These are phyloP conservation scores for Lepiota brunneoincarnata DNA, from an alignment of 768 basidiomycete genomes.

Conservation along the genomic window DNA sequence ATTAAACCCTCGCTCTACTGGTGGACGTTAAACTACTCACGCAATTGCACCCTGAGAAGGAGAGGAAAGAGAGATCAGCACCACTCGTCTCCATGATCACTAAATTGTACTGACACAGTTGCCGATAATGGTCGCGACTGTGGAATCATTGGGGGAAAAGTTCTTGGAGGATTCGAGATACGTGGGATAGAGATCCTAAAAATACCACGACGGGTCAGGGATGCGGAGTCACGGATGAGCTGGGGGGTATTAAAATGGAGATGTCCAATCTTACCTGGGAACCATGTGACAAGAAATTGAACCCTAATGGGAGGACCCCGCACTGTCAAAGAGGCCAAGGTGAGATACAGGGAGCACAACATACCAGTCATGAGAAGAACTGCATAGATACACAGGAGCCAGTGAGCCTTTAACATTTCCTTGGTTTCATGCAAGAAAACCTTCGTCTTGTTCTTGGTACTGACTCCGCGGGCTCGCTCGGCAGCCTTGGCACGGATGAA, in stretches of 20 bases:
- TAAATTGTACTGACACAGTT: slow-evolving; percentile 45
- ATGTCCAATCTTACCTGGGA: slow-evolving; percentile 44
- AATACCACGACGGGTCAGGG: slow-evolving; percentile 3
- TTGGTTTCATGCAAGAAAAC: slow-evolving; percentile 72
- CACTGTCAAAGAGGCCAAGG: not conserved
- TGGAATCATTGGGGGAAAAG: slow-evolving; percentile 55
- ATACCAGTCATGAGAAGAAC: slow-evolving; percentile 74
- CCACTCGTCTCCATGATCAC: not conserved
- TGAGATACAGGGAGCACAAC: slow-evolving; percentile 13
- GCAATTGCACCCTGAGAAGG: slow-evolving; percentile 34
- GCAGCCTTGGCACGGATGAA: slow-evolving; percentile 66
- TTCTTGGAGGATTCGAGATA: slow-evolving; percentile 65
- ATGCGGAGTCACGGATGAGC: not conserved
- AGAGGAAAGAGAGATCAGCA: not conserved
- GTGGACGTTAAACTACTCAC: slow-evolving; percentile 20
- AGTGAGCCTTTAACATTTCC: slow-evolving; percentile 78
- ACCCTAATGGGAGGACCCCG: slow-evolving; percentile 35
- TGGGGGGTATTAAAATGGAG: not conserved
- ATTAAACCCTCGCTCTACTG: not conserved
- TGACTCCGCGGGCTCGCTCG: slow-evolving; percentile 56
- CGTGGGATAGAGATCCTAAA: slow-evolving; percentile 75
- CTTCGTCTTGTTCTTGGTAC: slow-evolving; percentile 55
- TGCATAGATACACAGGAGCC: slow-evolving; percentile 81
- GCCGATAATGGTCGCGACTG: slow-evolving; percentile 79
- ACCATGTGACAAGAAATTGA: slow-evolving; percentile 79